phyloP scores from a whole-genome alignment of 352 stramenopile genomes.

The Aphanomyces stellatus region DNA sequence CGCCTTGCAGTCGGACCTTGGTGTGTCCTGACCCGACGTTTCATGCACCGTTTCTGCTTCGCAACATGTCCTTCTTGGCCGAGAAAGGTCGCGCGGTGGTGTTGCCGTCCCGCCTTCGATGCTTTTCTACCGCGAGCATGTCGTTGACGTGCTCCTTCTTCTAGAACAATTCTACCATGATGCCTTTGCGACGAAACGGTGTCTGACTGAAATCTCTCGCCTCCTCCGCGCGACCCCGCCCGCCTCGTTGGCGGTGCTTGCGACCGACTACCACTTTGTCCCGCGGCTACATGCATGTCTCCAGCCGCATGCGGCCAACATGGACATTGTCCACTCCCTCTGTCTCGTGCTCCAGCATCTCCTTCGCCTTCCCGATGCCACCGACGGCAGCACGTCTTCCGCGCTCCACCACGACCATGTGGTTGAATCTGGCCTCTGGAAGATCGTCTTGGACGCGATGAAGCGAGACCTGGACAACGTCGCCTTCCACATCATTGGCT shows the following conservation, averaged over 20 bases:
- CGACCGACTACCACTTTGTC: conserved; percentile 34
- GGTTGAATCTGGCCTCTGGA: conserved; percentile 31
- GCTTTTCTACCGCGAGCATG: conserved; percentile 51
- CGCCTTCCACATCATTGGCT: conserved; percentile 33
- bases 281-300: conserved; percentile 26
- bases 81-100: too few species aligned
- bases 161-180: conserved; percentile 28
- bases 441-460: conserved; percentile 28
- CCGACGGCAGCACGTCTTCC: conserved; percentile 42
- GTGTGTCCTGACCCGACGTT: too few species aligned
- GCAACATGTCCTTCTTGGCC: too few species aligned
- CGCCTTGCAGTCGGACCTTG: too few species aligned
- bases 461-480: conserved; percentile 21
- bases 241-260: conserved; percentile 28
- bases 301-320: conserved; percentile 24
- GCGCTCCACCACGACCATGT: conserved; percentile 54
- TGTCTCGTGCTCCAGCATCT: conserved; percentile 38
- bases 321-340: conserved; percentile 34
- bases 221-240: conserved; percentile 30
- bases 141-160: conserved; percentile 27
- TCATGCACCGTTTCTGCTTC: too few species aligned
- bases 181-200: conserved; percentile 41
- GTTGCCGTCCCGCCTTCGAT: conserved; percentile 25
- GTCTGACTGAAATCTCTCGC: conserved; percentile 41
- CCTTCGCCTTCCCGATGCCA: conserved; percentile 41